Base-by-base conservation (phyloP, 73 alveolate species). In the Effrenium voratum region DNA sequence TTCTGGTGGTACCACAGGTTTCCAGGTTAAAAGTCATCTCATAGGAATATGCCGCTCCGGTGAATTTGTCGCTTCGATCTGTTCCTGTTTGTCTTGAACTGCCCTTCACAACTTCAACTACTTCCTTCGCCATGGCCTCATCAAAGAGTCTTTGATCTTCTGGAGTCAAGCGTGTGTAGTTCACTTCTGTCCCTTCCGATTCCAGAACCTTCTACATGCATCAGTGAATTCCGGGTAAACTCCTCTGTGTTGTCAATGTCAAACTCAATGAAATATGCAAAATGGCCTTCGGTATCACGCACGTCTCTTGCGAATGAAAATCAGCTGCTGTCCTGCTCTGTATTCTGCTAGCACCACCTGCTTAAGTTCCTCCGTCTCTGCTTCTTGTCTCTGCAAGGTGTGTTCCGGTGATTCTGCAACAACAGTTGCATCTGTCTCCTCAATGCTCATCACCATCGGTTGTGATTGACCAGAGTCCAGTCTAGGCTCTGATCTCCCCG, bases 201-300 rank as follows among this genome's bases (percentile, higher is more conserved):
- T 87, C 95, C n/a, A 87, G 41, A 13, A 87, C 95, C 30, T 87
- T 70, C 70, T 87, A 72, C 79, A 46, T 87, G 60, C 95, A 87
- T 1, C 22, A 87, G 10, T 10, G 70, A 47, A 36, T 87, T 87
- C 22, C 70, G 15, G 22, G 60, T 10, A 70, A 87, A 43, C 24
- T 47, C 70, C 4, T 87, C 95, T 26, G 55, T 41, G 16, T 87
- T 38, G 1, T 87, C 84, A 28, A 87, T 43, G 44, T 87, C 70
- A 46, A 87, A 87, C 76, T 87, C 95, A 16, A 87, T 30, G 79
- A 63, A 45, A 63, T 68, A 79, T 4, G 68, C 90, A n/a, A n/a
- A n/a, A n/a, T n/a, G n/a, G n/a, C 40, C n/a, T 52, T 70, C 1
- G 30, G 16, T 44, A 36, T 49, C 8, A 5, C 19, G 19, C 66